Evolutionary conservation across 139 green algal genomes (phyloP).

Genomic region (Tetradesmus lagerheimii): DNA sequence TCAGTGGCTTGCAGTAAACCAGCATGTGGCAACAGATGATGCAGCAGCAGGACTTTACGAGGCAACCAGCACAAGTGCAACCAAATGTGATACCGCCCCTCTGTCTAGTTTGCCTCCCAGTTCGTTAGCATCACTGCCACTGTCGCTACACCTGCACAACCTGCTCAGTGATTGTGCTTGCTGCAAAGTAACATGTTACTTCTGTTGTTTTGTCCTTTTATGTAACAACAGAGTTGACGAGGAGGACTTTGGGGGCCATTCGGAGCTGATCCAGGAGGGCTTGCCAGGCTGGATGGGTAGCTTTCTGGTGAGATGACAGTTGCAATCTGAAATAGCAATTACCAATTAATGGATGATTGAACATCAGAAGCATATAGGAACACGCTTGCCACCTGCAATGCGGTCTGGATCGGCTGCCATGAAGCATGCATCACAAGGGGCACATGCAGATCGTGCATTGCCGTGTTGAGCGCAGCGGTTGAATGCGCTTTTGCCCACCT

Average conservation of each 20-base stretch:
- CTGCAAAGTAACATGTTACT: not conserved
- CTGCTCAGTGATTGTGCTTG: not conserved
- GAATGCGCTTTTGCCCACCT: not conserved
- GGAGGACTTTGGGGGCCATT: constrained; percentile 51
- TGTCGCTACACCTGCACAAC: not conserved
- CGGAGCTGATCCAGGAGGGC: constrained; percentile 43
- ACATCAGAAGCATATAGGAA: not conserved
- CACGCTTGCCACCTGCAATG: too few species aligned
- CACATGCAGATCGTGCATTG: too few species aligned
- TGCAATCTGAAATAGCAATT: too few species aligned
- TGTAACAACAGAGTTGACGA: constrained; percentile 50
- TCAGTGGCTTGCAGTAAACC: too few species aligned
- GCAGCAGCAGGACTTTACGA: too few species aligned
- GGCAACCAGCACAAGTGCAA: not conserved
- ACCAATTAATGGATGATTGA: not conserved
- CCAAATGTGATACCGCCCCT: too few species aligned
- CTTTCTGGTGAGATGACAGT: constrained; percentile 45
- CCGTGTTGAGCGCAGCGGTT: too few species aligned
- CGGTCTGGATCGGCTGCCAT: too few species aligned
- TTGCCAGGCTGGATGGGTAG: constrained; percentile 15
- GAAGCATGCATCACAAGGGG: too few species aligned
- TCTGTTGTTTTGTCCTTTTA: not conserved
- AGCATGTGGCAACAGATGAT: too few species aligned
- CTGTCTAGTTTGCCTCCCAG: too few species aligned
- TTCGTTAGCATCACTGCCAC: not conserved